Conservation (phyloP, 495 filamentous ascomycete species). For the Acidiella bohemica region DNA sequence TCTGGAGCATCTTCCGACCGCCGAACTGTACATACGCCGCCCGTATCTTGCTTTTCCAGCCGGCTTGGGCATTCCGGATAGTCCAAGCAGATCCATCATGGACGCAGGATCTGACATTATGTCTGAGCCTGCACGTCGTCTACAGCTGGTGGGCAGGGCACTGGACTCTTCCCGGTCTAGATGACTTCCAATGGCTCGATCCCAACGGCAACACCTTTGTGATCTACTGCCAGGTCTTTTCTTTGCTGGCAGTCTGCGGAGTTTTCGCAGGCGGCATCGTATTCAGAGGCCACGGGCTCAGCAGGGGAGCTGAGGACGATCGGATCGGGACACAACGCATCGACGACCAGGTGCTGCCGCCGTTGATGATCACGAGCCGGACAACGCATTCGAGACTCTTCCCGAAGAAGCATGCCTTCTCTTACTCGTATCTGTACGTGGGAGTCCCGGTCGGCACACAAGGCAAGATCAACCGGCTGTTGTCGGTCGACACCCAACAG, state of each 20-base stretch:
- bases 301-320: background rate
- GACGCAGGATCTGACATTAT: slow-evolving; percentile 9
- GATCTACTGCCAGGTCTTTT: slow-evolving; percentile 13
- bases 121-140: background rate
- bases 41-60: slow-evolving; percentile 12
- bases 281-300: slow-evolving; percentile 4
- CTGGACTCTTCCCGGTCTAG: slow-evolving; percentile 1
- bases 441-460: slow-evolving; percentile 52
- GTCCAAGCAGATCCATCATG: slow-evolving; percentile 2
- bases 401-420: slow-evolving; percentile 50
- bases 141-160: slow-evolving; percentile 7
- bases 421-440: slow-evolving; percentile 51
- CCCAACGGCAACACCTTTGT: background rate
- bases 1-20: slow-evolving; percentile 19
- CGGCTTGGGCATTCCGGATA: slow-evolving; percentile 7
- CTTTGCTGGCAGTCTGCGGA: slow-evolving; percentile 11
- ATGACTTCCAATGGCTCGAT: slow-evolving; percentile 5
- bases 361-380: slow-evolving; percentile 39
- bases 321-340: slow-evolving; percentile 3
- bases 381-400: slow-evolving; percentile 49
- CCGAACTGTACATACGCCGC: slow-evolving; percentile 13
- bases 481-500: slow-evolving; percentile 35
- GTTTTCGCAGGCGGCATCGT: slow-evolving; percentile 16
- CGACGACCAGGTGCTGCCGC: slow-evolving; percentile 17
- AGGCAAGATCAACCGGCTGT: slow-evolving; percentile 38